Base-by-base conservation (phyloP, 805 yeast species). In the Zygoascus bituminiphila region DNA sequence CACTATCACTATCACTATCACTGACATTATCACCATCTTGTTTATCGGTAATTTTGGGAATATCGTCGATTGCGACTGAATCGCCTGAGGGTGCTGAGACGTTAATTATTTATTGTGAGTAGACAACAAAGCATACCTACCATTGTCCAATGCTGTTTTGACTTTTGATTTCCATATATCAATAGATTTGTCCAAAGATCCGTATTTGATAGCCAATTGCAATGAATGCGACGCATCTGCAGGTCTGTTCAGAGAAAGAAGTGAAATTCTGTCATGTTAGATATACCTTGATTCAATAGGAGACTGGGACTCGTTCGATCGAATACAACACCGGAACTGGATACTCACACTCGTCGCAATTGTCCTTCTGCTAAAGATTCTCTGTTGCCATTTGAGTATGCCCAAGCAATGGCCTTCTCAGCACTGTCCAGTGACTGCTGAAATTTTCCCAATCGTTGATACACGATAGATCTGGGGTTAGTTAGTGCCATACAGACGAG, bases 91-190 rank as follows among this genome's bases (percentile, higher is more conserved):
- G n/a, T n/a, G n/a, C n/a, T n/a, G n/a, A n/a, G n/a, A n/a, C n/a
- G n/a, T n/a, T n/a, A n/a, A n/a, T n/a, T n/a, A n/a, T n/a, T n/a
- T n/a, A n/a, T n/a, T n/a, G n/a, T n/a, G n/a, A n/a, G n/a, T n/a
- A n/a, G n/a, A n/a, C n/a, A n/a, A n/a, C 7, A 17, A 7, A 1
- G 58, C 51, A 50, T 77, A 71, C 0, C 69, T 65, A 4, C 81
- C 70, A 6, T 65, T 62, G 2, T 71, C 60, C 7, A 82, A 80
- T 15, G 87, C 75, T 37, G 75, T 75, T 52, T 83, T 81, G n/a
- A 51, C 46, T 51, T 60, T 58, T 19, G 44, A 24, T 21, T 48
- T 51, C 59, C 61, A 58, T 2, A 54, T 48, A 1, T 42, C 47
- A 21, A 53, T 29, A 9, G 54, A 43, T 38, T 55, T 50, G 8